Evolutionary conservation across 2,329 filamentous ascomycete genomes (phyloP).

Genomic region (Knoxdaviesia proteae): DNA sequence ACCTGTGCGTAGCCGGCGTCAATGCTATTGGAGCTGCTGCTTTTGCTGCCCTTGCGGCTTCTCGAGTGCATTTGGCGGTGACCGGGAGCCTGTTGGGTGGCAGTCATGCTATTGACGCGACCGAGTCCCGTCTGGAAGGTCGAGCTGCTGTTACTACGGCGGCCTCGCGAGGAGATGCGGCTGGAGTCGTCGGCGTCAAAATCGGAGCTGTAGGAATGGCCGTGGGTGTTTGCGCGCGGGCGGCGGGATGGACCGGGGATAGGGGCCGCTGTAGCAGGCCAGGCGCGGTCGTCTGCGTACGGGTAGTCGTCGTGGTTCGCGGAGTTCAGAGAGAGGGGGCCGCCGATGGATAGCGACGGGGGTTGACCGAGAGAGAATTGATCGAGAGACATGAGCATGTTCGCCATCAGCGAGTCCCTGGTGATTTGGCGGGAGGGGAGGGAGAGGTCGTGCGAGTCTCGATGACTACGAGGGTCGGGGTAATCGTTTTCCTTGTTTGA

Average conservation of each 20-base stretch:
- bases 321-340: conserved; percentile 1
- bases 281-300: conserved; percentile 5
- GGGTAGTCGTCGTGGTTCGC: conserved; percentile 1
- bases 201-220: conserved; percentile 41
- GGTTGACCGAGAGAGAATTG: conserved; percentile 40
- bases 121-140: conserved; percentile 40
- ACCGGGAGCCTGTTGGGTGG: conserved; percentile 18
- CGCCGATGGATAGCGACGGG: conserved; percentile 6
- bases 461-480: conserved; percentile 9
- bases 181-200: conserved; percentile 34
- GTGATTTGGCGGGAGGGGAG: conserved; percentile 56
- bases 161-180: conserved; percentile 35
- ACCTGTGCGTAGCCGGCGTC: conserved; percentile 40
- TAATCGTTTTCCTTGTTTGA: conserved; percentile 12
- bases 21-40: conserved; percentile 49
- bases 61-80: conserved; percentile 28
- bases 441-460: conserved; percentile 71
- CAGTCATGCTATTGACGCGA: conserved; percentile 42
- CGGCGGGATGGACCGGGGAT: conserved; percentile 1
- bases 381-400: conserved; percentile 86
- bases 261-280: conserved; percentile 4
- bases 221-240: conserved; percentile 16
- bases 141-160: conserved; percentile 64
- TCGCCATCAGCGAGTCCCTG: conserved; percentile 80
- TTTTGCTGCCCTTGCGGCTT: conserved; percentile 47